Evolutionary conservation across 2,329 filamentous ascomycete species (phyloP), one percentile per base, ranked within the genome.

Genomic region (Parafenestella ontariensis): DNA sequence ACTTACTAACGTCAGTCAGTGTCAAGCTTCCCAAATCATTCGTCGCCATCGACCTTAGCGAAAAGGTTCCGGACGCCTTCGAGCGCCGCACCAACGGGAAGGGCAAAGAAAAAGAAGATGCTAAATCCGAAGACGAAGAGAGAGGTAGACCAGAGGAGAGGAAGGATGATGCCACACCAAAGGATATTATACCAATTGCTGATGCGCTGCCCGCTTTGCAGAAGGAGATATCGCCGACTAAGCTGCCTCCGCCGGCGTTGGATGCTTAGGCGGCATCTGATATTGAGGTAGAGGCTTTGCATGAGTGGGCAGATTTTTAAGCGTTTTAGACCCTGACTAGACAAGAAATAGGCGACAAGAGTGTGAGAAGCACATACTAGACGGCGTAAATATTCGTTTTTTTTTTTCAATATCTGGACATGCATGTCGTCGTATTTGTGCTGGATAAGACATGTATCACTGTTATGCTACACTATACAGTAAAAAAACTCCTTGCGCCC

Each of bases 1-100:
- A 37, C 13, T n/a, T 33, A 44, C 42, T 66, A 47, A 68, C 48
- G 8, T 34, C 2, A 20, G 21, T 9, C 29, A 77, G 76, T 28
- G 81, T 83, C 43, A 82, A 81, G 65, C 67, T 83, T 18, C 81
- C 81, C 20, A 82, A 80, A 65, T 79, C 76, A 15, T 83, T 83
- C 59, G 77, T 80, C 40, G 80, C 81, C 9, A 78, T 83, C 45
- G 81, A 83, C 59, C 64, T 83, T 43, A 77, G 74, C 24, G 80
- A 82, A 65, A 80, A 81, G 58, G 72, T 79, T 5, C 77, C 78
- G 6, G 75, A 79, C 53, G 78, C 75, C n/a, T 81, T 81, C 41
- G 67, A 68, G 39, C 59, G 65, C 15, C 59, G 54, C 31, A 43
- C 21, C 17, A 57, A 52, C 11, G 54, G 56, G 17, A 66, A 61